These are phyloP conservation scores for Phytophthora cactorum DNA, from an alignment of 352 stramenopile species.

Conservation along the genomic window DNA sequence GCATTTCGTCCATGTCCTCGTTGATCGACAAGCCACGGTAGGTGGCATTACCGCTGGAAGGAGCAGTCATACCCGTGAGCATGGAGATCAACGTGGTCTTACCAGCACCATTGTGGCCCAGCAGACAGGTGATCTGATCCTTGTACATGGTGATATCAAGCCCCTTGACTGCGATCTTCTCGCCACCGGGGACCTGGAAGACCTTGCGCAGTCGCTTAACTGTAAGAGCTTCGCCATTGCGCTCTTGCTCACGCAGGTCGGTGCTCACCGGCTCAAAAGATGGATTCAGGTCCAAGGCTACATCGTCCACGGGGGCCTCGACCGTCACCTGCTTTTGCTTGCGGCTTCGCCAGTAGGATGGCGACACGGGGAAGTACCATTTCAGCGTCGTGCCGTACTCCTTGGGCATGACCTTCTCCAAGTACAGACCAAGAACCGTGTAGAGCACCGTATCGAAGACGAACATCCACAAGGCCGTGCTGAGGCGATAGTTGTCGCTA, in stretches of 20 bases:
- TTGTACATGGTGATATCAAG: too few species aligned
- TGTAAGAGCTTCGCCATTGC: conserved; percentile 47
- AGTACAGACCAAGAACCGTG: conserved; percentile 87
- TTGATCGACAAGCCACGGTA: conserved; percentile 79
- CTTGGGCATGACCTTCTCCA: conserved; percentile 91
- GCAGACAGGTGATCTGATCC: conserved; percentile 92
- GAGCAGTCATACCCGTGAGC: conserved; percentile 89
- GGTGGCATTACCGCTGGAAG: conserved; percentile 61
- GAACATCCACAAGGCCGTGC: conserved; percentile 72
- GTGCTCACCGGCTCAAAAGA: conserved; percentile 41
- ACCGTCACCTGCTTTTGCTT: neutral
- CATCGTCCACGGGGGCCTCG: neutral
- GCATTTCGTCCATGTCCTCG: conserved; percentile 83
- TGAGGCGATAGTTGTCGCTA: conserved; percentile 79
- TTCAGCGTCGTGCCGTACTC: conserved; percentile 90
- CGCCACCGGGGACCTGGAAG: conserved; percentile 79
- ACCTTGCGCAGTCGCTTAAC: conserved; percentile 64
- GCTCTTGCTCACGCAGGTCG: conserved; percentile 52
- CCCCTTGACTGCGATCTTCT: conserved; percentile 59
- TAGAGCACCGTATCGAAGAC: conserved; percentile 90
- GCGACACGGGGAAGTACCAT: conserved; percentile 92
- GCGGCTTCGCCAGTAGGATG: conserved; percentile 41
- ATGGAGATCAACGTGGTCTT: conserved; percentile 94
- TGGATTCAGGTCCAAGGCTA: conserved; percentile 28
- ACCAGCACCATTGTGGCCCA: conserved; percentile 95